Percentiles rank a stretch among this genome's conserved stretches.
Conservation (phyloP, 352 stramenopile genomes). For the Lagenidium sp. region DNA sequence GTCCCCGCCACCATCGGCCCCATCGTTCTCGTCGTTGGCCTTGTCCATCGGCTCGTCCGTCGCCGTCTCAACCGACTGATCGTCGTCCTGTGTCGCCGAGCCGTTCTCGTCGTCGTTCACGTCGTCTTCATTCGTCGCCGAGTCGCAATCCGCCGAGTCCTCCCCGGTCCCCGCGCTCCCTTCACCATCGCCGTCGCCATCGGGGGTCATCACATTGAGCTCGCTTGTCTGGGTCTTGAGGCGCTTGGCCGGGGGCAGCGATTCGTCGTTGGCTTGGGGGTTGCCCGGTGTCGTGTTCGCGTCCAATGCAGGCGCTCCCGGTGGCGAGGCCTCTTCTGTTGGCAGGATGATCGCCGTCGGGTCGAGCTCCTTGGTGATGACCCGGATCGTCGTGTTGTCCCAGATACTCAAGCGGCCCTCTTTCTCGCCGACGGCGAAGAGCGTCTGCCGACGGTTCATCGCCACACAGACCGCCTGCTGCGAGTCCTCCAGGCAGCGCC, state of each 20-base stretch:
- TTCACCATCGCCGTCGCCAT: slow-evolving; percentile 2
- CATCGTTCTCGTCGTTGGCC: slow-evolving; percentile 11
- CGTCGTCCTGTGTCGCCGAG: slow-evolving; percentile 18
- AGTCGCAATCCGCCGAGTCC: slow-evolving; percentile 12
- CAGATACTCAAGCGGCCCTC: slow-evolving; percentile 76
- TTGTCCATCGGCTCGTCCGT: slow-evolving; percentile 8
- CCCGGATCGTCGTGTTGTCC: slow-evolving; percentile 73
- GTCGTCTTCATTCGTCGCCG: slow-evolving; percentile 22
- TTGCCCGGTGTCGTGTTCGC: slow-evolving; percentile 1
- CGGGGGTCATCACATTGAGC: too few species aligned
- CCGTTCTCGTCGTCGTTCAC: slow-evolving; percentile 17
- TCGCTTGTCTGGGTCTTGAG: background rate
- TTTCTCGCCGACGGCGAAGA: slow-evolving; percentile 70
- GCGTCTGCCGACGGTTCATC: slow-evolving; percentile 45
- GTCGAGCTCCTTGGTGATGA: slow-evolving; percentile 72
- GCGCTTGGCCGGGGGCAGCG: background rate
- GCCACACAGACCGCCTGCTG: slow-evolving; percentile 67
- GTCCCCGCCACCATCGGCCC: slow-evolving; percentile 13
- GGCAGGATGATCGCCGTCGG: slow-evolving; percentile 52
- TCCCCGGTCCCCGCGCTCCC: slow-evolving; percentile 3
- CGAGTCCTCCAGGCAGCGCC: slow-evolving; percentile 62
- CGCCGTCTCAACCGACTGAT: slow-evolving; percentile 13
- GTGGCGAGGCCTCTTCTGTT: background rate
- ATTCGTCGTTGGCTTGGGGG: slow-evolving; percentile 1
- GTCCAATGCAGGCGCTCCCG: background rate